Conservation (phyloP, 176 grass and related monocot species). For the Panicum miliaceum region DNA sequence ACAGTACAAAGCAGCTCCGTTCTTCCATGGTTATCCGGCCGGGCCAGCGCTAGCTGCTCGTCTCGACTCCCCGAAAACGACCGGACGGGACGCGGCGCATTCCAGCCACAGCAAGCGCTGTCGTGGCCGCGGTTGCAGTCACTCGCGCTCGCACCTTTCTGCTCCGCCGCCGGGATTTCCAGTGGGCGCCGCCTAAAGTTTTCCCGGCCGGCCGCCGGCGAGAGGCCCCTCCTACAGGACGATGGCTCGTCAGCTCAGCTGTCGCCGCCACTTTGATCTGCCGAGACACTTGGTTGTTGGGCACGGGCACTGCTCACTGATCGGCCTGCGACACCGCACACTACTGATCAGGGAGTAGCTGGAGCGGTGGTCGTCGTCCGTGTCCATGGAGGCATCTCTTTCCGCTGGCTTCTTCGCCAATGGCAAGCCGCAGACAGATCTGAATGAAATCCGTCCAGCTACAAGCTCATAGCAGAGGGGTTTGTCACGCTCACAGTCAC, state of each 20-base stretch:
- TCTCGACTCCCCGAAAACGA: constrained; percentile 38
- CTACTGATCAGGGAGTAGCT: not conserved
- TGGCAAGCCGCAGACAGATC: constrained; percentile 6
- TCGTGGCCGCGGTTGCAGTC: constrained; percentile 39
- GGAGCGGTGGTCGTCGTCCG: not conserved
- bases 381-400: constrained; percentile 3
- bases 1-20: not conserved
- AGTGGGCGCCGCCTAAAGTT: not conserved
- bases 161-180: constrained; percentile 4
- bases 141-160: not conserved
- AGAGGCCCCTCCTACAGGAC: not conserved
- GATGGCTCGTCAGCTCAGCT: not conserved
- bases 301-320: not conserved
- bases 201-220: not conserved
- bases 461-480: not conserved
- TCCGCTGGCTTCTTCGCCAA: not conserved
- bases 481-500: constrained; percentile 29
- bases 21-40: constrained; percentile 9
- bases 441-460: not conserved
- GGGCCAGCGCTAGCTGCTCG: not conserved
- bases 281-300: not conserved
- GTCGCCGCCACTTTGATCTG: not conserved
- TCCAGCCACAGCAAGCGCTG: not conserved
- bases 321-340: not conserved
- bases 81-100: not conserved